Base-by-base conservation (phyloP, 2,329 filamentous ascomycete genomes). In the Cladosporium cucumerinum region DNA sequence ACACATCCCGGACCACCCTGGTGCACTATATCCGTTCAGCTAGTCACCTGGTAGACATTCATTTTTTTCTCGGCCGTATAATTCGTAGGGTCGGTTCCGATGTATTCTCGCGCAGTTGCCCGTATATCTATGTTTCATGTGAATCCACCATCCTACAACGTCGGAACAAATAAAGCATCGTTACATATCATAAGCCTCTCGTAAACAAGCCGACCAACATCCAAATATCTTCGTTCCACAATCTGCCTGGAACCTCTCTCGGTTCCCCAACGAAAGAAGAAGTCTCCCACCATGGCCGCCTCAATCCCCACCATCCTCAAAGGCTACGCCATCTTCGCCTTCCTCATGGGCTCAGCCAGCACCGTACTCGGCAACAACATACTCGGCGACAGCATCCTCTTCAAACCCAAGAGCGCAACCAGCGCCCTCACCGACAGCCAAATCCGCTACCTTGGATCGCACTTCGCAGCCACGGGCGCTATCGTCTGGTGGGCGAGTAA, bases 371-470 rank as follows among this genome's bases (percentile, higher is more conserved):
- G 57, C 39, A 16, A 28, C 2, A 26, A n/a, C 57, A 32, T 60
- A n/a, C n/a, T 60, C 28, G 28, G 26, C 58, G n/a, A 34, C 25
- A 14, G 11, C 8, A 34, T n/a, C 21, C 11, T 60, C 43, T 61
- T 61, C 46, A 30, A 28, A 21, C 43, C 58, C 11, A 51, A 34
- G 26, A 52, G 16, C 28, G 21, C n/a, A 2, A 16, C n/a, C 28
- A 61, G 26, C 58, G 58, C 58, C 8, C 58, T 61, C 28, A 48
- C 58, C 18, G 60, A 63, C 8, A 43, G 30, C 23, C 60, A 63
- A 21, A 55, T 63, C 34, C 49, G 60, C 14, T 63, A 43, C 34
- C 23, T 63, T 10, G 60, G 49, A 1, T 34, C 32, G 32, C 26
- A 43, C 8, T 26, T 46, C 18, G 51, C 60, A 3, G 49, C 30